Percentiles rank a stretch among this genome's conserved stretches.
Evolutionary conservation across 768 basidiomycete genomes (phyloP).

Genomic region (Mycena galericulata): DNA sequence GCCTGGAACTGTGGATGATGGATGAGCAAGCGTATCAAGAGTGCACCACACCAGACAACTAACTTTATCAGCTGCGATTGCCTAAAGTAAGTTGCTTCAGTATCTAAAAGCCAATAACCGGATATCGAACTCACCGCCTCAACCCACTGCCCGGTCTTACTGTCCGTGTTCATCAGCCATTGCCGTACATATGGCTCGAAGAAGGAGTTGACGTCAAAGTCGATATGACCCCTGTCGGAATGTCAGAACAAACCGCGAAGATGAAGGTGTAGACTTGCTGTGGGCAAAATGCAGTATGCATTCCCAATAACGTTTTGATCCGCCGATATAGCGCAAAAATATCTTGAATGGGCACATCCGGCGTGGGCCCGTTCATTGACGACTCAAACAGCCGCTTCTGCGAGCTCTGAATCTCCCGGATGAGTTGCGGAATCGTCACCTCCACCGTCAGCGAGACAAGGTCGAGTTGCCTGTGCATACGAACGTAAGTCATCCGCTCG

Average conservation of each 20-base stretch:
- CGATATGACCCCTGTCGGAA: conserved; percentile 59
- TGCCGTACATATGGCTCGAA: conserved; percentile 91
- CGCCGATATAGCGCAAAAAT: conserved; percentile 89
- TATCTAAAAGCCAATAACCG: neutral
- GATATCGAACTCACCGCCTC: conserved; percentile 73
- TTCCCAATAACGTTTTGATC: conserved; percentile 77
- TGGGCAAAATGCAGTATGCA: conserved; percentile 86
- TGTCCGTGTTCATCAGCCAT: conserved; percentile 91
- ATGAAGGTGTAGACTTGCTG: conserved; percentile 60
- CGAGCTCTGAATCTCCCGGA: conserved; percentile 74
- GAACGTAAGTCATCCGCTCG: too few species aligned
- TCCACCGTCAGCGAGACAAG: conserved; percentile 82
- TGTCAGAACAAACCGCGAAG: conserved; percentile 4
- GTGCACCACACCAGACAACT: conserved; percentile 23
- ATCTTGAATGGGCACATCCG: conserved; percentile 90
- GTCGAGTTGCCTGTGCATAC: conserved; percentile 69
- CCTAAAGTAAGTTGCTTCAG: conserved; percentile 54
- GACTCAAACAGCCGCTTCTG: conserved; percentile 84
- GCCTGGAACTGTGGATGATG: conserved; percentile 72
- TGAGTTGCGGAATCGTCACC: conserved; percentile 71
- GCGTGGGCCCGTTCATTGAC: conserved; percentile 88
- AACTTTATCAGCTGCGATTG: conserved; percentile 88
- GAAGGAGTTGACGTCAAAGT: conserved; percentile 79
- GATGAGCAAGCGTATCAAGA: neutral
- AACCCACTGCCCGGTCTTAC: conserved; percentile 95